Percentiles rank a stretch among this genome's conserved stretches.
Conservation (phyloP, 305 asterid species). For the Fraxinus latifolia region DNA sequence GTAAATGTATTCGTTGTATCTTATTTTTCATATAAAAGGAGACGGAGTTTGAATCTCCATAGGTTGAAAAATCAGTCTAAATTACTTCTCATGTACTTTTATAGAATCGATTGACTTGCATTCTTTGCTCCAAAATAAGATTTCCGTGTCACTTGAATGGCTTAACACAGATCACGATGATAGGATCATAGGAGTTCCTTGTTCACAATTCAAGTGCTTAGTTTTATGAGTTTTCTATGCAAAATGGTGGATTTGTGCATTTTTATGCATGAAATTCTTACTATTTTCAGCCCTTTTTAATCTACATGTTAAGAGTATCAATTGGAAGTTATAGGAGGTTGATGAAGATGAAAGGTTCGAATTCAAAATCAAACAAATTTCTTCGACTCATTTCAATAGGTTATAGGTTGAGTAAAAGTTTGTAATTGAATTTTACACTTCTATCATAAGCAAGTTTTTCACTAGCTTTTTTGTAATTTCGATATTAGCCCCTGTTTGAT, state of each 20-base stretch:
- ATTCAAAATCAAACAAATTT: no score
- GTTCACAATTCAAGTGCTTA: neutral
- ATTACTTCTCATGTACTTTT: neutral
- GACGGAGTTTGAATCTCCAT: neutral
- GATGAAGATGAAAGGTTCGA: neutral
- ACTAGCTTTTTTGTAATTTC: no score
- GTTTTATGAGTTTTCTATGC: neutral
- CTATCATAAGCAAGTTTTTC: no score
- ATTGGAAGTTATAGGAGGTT: neutral
- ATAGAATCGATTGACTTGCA: neutral
- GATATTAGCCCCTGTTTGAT: no score
- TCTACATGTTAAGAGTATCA: neutral
- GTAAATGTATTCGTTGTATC: neutral
- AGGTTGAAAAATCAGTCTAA: neutral
- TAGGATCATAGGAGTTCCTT: neutral
- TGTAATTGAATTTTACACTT: no score
- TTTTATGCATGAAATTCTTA: neutral
- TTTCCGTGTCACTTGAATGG: neutral
- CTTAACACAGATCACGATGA: neutral
- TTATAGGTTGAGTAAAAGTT: neutral
- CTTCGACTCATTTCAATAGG: neutral
- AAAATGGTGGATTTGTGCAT: neutral
- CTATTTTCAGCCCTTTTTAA: neutral
- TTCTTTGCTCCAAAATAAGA: neutral
- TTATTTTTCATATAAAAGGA: neutral